Evolutionary conservation across 768 basidiomycete species (phyloP).

Genomic region (Mrakia gelida): DNA sequence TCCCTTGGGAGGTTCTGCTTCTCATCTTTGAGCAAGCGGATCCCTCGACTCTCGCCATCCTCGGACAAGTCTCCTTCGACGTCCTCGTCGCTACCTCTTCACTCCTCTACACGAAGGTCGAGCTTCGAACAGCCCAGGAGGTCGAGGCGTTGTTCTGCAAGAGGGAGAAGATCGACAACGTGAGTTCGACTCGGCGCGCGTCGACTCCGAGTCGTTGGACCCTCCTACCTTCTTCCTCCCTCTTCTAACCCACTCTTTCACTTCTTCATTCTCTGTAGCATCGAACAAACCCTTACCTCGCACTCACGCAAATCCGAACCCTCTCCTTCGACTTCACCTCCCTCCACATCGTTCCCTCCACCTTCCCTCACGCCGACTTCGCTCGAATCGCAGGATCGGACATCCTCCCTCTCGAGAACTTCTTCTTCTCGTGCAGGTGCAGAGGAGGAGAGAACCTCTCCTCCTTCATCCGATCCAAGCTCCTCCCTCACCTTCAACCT

Average conservation of each 20-base stretch:
- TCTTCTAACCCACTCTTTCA: not conserved
- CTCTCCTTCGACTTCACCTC: not conserved
- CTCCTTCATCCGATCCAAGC: not conserved
- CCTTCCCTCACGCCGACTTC: not conserved
- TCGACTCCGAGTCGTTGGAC: not conserved
- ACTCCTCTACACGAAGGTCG: not conserved
- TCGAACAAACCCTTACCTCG: not conserved
- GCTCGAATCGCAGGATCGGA: not conserved
- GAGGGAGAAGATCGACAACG: not conserved
- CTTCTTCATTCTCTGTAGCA: not conserved
- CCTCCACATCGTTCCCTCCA: not conserved
- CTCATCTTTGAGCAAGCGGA: not conserved
- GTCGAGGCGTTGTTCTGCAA: not conserved
- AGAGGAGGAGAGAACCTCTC: not conserved
- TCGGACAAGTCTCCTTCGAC: not conserved
- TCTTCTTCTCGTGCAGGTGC: not conserved
- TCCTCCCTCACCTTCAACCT: not conserved
- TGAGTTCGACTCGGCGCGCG: not conserved
- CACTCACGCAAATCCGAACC: not conserved
- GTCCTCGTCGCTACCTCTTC: not conserved
- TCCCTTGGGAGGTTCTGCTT: not conserved
- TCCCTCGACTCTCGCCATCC: not conserved
- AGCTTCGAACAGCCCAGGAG: not conserved
- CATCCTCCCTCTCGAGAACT: not conserved
- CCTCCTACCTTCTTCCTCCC: not conserved